Evolutionary conservation across 805 yeast genomes (phyloP), one percentile per base, ranked within the genome.

Genomic region (Ogataea allantospora): DNA sequence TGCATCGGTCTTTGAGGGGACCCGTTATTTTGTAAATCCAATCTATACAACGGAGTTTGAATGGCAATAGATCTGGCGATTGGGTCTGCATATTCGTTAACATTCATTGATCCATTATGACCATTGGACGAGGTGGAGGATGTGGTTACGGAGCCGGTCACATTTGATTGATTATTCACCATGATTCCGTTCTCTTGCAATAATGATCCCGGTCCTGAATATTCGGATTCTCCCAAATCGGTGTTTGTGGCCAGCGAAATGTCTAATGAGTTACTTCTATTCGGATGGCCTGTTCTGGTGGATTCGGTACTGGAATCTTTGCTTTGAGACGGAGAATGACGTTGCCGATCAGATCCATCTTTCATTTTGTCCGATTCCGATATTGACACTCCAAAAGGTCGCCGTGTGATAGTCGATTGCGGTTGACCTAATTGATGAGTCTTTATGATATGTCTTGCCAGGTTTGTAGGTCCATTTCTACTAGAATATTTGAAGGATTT

Each of bases 391-490:
- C 34, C 40, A 38, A 57, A 58, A 7, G 63, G 62, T 25, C 62
- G 42, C 32, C 64, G 43, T 5, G 59, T 48, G 10, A 51, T 53
- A 9, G 49, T 27, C 2, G 58, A 51, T 10, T 48, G 53, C 12
- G 58, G 54, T 22, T 50, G 54, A n/a, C 49, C 47, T 20, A 57
- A 43, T 13, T 48, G 34, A 39, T 61, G 66, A 11, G 58, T 43
- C 28, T 54, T 56, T 19, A 35, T 49, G 8, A 62, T 40, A 35
- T 62, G 66, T 30, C 64, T 50, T 2, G 63, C 58, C 23, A 62
- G 44, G 33, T 62, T 62, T 0, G 65, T 59, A 6, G 65, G 65
- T 3, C 66, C 66, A 36, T 62, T 62, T 39, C 65, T 48, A 15
- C 61, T 51, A 4, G 63, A 53, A 36, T 62, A 62, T 21, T 53